Evolutionary conservation across 495 filamentous ascomycete genomes (phyloP).

Genomic region (Aspergillus diversus): DNA sequence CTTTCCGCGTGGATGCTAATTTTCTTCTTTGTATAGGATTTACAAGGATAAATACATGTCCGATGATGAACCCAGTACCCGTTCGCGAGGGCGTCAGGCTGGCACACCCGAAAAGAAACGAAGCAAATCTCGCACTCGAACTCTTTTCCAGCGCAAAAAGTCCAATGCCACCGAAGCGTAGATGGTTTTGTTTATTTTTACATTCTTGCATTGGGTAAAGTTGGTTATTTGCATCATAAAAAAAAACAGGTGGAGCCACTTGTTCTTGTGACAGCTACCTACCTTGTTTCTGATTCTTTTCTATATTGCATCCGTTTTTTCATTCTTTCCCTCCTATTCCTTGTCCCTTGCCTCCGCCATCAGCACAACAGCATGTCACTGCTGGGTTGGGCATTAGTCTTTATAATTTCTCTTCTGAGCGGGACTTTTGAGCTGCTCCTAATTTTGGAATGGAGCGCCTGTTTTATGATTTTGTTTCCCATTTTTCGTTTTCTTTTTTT

Average conservation of each 20-base stretch:
- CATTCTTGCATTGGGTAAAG: slow-evolving; percentile 19
- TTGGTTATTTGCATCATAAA: slow-evolving; percentile 1
- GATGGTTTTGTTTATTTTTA: slow-evolving; percentile 18
- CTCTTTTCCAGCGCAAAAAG: slow-evolving; percentile 69
- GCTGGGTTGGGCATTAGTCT: slow-evolving; percentile 21
- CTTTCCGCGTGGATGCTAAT: slow-evolving; percentile 18
- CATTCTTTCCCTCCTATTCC: background rate
- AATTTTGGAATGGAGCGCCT: slow-evolving; percentile 5
- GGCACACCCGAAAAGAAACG: slow-evolving; percentile 60
- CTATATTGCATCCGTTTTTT: slow-evolving; percentile 8
- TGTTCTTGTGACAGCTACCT: background rate
- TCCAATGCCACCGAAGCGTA: slow-evolving; percentile 43
- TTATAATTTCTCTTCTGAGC: slow-evolving; percentile 27
- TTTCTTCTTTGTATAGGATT: slow-evolving; percentile 61
- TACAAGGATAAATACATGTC: slow-evolving; percentile 95
- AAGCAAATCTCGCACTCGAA: slow-evolving; percentile 67
- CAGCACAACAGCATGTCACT: background rate
- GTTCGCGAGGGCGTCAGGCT: slow-evolving; percentile 39
- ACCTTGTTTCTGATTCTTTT: slow-evolving; percentile 18
- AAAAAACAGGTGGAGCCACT: slow-evolving; percentile 6
- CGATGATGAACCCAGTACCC: slow-evolving; percentile 58
- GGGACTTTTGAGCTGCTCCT: slow-evolving; percentile 24
- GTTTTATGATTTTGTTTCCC: background rate
- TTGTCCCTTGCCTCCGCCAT: background rate
- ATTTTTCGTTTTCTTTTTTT: slow-evolving; percentile 9